Evolutionary conservation across 2,329 filamentous ascomycete genomes (phyloP).

Genomic region (Didymella exigua): DNA sequence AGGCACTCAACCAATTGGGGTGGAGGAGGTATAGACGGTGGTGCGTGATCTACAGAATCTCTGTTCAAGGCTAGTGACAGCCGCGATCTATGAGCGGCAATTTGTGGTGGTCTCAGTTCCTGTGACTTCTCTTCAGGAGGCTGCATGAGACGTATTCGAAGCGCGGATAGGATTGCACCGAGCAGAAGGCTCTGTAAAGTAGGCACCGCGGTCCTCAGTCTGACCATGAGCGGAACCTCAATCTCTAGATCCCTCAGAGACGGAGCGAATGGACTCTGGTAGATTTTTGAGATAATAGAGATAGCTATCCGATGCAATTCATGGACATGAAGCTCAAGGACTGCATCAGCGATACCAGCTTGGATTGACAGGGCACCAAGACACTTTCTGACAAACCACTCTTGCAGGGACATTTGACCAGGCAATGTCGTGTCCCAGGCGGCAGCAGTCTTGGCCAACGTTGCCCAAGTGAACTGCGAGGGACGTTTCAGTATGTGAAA

Average conservation of each 20-base stretch:
- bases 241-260: slow-evolving; percentile 68
- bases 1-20: slow-evolving; percentile 82
- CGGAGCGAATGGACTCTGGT: slow-evolving; percentile 66
- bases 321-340: slow-evolving; percentile 56
- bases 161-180: slow-evolving; percentile 74
- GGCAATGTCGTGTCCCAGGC: slow-evolving; percentile 55
- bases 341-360: slow-evolving; percentile 39
- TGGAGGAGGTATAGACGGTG: slow-evolving; percentile 58
- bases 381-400: slow-evolving; percentile 70
- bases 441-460: slow-evolving; percentile 68
- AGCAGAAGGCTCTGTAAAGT: slow-evolving; percentile 79
- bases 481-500: slow-evolving; percentile 73
- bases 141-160: slow-evolving; percentile 63
- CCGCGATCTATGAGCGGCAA: slow-evolving; percentile 36
- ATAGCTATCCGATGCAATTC: slow-evolving; percentile 74
- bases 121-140: slow-evolving; percentile 24
- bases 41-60: slow-evolving; percentile 38
- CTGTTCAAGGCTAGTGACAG: slow-evolving; percentile 39
- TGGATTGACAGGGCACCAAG: slow-evolving; percentile 64
- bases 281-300: slow-evolving; percentile 67
- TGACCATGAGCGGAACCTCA: slow-evolving; percentile 72
- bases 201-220: slow-evolving; percentile 62
- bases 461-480: slow-evolving; percentile 71
- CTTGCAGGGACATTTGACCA: slow-evolving; percentile 62
- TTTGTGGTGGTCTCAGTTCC: slow-evolving; percentile 29